Evolutionary conservation across 805 yeast species (phyloP).

Genomic region (Isabelozyma gotoi): DNA sequence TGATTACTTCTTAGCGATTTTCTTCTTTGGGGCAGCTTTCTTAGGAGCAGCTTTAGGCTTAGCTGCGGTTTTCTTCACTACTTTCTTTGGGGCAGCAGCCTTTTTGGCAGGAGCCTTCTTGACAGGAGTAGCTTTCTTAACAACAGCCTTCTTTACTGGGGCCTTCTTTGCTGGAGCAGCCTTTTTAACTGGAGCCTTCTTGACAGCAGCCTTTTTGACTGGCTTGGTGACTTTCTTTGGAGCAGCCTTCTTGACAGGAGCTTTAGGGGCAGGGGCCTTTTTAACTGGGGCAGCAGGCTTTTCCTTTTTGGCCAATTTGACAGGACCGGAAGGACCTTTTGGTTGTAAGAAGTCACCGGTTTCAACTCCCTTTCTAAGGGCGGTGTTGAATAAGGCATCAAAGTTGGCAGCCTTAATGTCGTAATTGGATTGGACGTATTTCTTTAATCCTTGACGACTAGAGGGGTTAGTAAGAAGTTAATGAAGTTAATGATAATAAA

Average conservation of each 20-base stretch:
- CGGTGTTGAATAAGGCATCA: conserved; percentile 73
- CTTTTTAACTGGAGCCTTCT: conserved; percentile 13
- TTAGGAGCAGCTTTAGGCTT: conserved; percentile 25
- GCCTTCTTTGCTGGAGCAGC: conserved; percentile 17
- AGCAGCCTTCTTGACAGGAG: conserved; percentile 19
- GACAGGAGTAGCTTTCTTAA: conserved; percentile 21
- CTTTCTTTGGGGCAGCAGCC: conserved; percentile 22
- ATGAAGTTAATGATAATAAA: neutral
- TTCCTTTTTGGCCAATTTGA: conserved; percentile 58
- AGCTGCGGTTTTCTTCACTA: conserved; percentile 16
- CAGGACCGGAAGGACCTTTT: conserved; percentile 87
- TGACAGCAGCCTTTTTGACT: conserved; percentile 20
- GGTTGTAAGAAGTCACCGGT: conserved; percentile 79
- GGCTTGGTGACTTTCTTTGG: conserved; percentile 22
- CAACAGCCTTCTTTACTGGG: conserved; percentile 15
- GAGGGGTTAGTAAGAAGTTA: conserved; percentile 3
- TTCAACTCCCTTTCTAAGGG: conserved; percentile 78
- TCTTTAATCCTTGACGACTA: conserved; percentile 85
- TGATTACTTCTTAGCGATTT: conserved; percentile 1
- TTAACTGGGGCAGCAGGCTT: conserved; percentile 27
- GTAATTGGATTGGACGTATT: conserved; percentile 67
- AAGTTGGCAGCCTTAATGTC: conserved; percentile 61
- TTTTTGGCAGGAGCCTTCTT: conserved; percentile 16
- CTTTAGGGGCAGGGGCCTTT: conserved; percentile 27
- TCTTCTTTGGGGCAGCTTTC: conserved; percentile 14